Evolutionary conservation across 1,284 basidiomycete species (phyloP).

Genomic region (Ceraceosorus guamensis): DNA sequence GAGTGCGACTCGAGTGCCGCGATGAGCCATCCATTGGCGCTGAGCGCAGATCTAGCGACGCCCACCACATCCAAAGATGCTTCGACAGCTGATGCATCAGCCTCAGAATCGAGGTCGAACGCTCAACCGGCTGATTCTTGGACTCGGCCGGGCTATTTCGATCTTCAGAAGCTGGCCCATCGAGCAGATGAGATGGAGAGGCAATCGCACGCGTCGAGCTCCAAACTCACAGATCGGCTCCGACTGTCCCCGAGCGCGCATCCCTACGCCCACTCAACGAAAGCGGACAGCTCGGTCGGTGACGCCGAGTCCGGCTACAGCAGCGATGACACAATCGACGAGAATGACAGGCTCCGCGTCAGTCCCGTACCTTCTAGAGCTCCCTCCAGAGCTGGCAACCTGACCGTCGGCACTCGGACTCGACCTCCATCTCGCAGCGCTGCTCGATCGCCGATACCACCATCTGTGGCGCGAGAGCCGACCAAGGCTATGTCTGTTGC

Average conservation of each 20-base stretch:
- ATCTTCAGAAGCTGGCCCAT: conserved; percentile 17
- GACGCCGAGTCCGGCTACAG: too few species aligned
- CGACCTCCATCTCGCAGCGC: neutral
- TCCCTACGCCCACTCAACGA: neutral
- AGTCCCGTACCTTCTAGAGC: neutral
- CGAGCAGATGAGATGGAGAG: conserved; percentile 15
- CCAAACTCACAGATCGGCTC: neutral
- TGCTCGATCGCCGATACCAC: too few species aligned
- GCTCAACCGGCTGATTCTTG: neutral
- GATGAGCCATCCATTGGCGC: too few species aligned
- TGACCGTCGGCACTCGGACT: neutral
- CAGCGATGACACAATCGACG: neutral
- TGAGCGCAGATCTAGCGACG: too few species aligned
- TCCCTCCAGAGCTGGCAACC: neutral
- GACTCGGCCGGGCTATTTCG: conserved; percentile 8
- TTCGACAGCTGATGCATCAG: too few species aligned
- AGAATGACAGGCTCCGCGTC: neutral
- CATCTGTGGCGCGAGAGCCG: neutral
- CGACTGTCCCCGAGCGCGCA: neutral
- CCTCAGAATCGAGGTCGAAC: too few species aligned
- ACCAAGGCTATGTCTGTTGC: neutral
- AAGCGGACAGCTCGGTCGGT: neutral
- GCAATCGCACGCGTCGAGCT: neutral
- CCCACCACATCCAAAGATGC: too few species aligned
- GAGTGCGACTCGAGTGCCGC: too few species aligned